These are phyloP conservation scores for Nicotiana obtusifolia DNA, from an alignment of 257 asterid species.

Conservation along the genomic window DNA sequence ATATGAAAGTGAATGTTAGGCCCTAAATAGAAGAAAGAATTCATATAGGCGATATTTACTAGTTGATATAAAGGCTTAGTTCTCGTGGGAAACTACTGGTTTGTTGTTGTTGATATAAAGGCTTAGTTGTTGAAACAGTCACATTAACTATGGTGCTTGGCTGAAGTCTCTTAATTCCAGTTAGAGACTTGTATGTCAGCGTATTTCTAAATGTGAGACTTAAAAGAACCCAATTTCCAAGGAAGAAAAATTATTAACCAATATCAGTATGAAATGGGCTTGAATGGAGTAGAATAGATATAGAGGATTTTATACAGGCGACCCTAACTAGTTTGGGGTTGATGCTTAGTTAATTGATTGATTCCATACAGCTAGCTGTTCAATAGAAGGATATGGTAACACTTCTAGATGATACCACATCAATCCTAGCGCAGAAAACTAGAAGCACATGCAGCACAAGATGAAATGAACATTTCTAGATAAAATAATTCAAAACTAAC, in stretches of 20 bases:
- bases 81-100: too few species aligned
- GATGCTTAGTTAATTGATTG: not conserved
- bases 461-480: slow-evolving; percentile 1
- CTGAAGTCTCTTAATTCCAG: not conserved
- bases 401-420: not conserved
- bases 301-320: not conserved
- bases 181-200: not conserved
- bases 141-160: not conserved
- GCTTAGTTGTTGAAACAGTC: not conserved
- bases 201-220: not conserved
- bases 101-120: not conserved
- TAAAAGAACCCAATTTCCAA: not conserved
- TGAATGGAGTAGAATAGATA: not conserved
- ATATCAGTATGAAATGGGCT: not conserved
- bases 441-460: not conserved
- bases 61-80: not conserved
- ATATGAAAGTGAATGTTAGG: not conserved
- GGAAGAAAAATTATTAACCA: not conserved
- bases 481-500: not conserved
- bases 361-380: not conserved
- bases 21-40: too few species aligned
- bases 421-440: not conserved
- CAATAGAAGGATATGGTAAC: not conserved
- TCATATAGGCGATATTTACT: not conserved
- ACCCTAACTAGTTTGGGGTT: not conserved